Evolutionary conservation across 2,329 filamentous ascomycete genomes (phyloP).

Genomic region (Calonectria multiphialidica): DNA sequence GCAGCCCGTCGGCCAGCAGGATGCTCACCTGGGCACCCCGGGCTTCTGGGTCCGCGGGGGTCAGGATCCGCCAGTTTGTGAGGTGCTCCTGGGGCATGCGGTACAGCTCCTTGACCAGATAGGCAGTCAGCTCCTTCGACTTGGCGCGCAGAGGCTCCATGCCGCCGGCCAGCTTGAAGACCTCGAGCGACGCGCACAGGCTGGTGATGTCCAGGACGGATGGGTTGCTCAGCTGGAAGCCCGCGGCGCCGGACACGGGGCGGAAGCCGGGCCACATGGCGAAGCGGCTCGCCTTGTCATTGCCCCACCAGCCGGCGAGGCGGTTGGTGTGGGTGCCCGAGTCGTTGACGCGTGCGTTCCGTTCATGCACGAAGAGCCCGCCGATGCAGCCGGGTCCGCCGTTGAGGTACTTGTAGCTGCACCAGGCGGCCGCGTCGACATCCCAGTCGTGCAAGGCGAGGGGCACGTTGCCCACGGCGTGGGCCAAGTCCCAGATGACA

Average conservation of each 20-base stretch:
- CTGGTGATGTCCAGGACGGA: slow-evolving; percentile 78
- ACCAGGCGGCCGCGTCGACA: slow-evolving; percentile 90
- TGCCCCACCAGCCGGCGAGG: slow-evolving; percentile 86
- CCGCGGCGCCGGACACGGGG: slow-evolving; percentile 79
- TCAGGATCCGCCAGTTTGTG: slow-evolving; percentile 69
- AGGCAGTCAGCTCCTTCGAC: slow-evolving; percentile 69
- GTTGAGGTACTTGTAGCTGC: slow-evolving; percentile 91
- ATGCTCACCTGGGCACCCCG: slow-evolving; percentile 85
- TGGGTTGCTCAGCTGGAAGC: slow-evolving; percentile 84
- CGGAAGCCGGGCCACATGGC: slow-evolving; percentile 82
- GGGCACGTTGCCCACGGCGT: slow-evolving; percentile 84
- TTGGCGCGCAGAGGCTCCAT: slow-evolving; percentile 74
- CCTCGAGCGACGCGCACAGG: slow-evolving; percentile 76
- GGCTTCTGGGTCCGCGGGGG: slow-evolving; percentile 71
- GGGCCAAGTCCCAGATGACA: slow-evolving; percentile 86
- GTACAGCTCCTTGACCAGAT: slow-evolving; percentile 74
- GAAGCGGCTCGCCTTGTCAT: slow-evolving; percentile 77
- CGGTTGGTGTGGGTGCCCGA: slow-evolving; percentile 67
- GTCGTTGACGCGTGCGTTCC: slow-evolving; percentile 68
- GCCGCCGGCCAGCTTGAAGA: slow-evolving; percentile 64
- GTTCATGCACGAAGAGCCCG: slow-evolving; percentile 81
- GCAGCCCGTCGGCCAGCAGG: slow-evolving; percentile 71
- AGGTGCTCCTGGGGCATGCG: slow-evolving; percentile 41
- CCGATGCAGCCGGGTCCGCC: slow-evolving; percentile 83
- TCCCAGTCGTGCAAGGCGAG: slow-evolving; percentile 83